Percentiles rank a stretch among this genome's conserved stretches.
Conservation (phyloP, 306 rosid genomes). For the Mimosa bimucronata region DNA sequence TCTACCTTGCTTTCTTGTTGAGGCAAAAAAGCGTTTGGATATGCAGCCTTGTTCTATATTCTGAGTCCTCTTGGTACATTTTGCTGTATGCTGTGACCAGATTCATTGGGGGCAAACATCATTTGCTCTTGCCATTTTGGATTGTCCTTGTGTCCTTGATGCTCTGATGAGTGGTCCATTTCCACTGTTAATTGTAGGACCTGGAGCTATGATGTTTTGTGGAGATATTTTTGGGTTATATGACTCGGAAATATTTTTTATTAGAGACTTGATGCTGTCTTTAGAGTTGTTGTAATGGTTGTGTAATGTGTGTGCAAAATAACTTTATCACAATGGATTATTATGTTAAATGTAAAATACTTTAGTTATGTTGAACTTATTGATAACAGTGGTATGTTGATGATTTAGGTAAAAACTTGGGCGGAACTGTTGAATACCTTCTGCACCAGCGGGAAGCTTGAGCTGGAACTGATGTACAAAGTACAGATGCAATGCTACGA, state of each 20-base stretch:
- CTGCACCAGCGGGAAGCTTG: conserved; percentile 94
- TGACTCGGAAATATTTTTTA: conserved; percentile 1
- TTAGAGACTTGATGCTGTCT: neutral
- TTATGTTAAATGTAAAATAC: neutral
- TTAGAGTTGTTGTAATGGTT: conserved; percentile 15
- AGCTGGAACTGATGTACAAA: conserved; percentile 96
- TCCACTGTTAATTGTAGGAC: neutral
- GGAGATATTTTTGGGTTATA: neutral
- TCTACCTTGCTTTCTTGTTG: conserved; percentile 19
- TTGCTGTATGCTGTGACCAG: neutral
- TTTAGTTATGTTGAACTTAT: neutral
- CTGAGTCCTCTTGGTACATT: neutral
- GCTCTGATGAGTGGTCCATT: neutral
- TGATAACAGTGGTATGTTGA: conserved; percentile 15
- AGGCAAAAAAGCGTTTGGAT: neutral
- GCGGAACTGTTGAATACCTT: conserved; percentile 82
- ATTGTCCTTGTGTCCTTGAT: neutral
- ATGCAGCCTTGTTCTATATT: neutral
- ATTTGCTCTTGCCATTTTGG: conserved; percentile 2
- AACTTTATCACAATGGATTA: neutral
- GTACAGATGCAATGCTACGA: conserved; percentile 99
- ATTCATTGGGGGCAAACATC: neutral
- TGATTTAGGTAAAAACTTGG: conserved; percentile 90
- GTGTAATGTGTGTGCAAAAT: conserved; percentile 6
- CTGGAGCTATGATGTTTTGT: neutral